Evolutionary conservation across 306 rosid species (phyloP).

Genomic region (Myrica gale): DNA sequence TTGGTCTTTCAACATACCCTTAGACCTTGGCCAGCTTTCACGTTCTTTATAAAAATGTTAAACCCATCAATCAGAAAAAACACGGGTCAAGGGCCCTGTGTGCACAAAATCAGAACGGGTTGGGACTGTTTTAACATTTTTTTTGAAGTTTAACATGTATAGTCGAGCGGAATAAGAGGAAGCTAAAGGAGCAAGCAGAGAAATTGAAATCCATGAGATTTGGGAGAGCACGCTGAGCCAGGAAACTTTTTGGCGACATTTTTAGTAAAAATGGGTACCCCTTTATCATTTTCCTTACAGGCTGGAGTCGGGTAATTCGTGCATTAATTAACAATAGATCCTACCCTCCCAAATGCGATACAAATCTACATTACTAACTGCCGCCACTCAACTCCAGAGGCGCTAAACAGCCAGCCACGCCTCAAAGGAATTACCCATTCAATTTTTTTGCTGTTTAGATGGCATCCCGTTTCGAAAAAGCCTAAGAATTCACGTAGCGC

Average conservation of each 20-base stretch:
- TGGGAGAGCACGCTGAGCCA: not conserved
- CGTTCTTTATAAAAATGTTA: not conserved
- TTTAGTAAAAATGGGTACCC: not conserved
- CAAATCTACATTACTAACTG: not conserved
- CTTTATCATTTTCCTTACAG: not conserved
- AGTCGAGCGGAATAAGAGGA: not conserved
- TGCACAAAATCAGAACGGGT: not conserved
- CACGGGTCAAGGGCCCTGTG: not conserved
- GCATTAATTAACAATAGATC: not conserved
- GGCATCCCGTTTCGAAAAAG: not conserved
- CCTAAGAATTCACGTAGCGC: too few species aligned
- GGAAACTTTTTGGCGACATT: not conserved
- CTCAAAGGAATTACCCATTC: slow-evolving; percentile 1
- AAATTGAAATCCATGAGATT: not conserved
- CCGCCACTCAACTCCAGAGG: not conserved
- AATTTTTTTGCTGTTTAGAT: not conserved
- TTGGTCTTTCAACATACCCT: too few species aligned
- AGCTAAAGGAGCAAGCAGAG: not conserved
- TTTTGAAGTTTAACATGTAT: not conserved
- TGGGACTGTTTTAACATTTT: not conserved
- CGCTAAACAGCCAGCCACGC: not conserved
- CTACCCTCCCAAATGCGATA: not conserved
- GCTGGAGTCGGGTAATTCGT: not conserved
- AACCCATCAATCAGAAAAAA: not conserved
- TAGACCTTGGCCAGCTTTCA: too few species aligned